Evolutionary conservation across 2,329 filamentous ascomycete genomes (phyloP).

Genomic region (Endocalyx cinctus): DNA sequence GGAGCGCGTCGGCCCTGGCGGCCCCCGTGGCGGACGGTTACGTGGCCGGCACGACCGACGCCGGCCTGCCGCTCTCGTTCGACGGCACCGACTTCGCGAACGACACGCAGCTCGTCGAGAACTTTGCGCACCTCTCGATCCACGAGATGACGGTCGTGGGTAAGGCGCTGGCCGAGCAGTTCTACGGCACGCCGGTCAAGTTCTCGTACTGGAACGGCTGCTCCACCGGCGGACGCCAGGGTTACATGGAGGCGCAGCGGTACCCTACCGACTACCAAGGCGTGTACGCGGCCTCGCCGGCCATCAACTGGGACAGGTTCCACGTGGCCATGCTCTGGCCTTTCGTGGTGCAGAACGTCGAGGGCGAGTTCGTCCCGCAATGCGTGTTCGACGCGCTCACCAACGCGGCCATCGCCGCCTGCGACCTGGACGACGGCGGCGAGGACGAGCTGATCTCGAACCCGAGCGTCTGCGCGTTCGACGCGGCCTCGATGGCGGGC

Average conservation of each 20-base stretch:
- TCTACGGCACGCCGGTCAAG: conserved; percentile 32
- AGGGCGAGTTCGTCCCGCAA: conserved; percentile 4
- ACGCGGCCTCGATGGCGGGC: conserved; percentile 6
- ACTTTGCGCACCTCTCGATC: neutral
- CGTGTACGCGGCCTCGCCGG: conserved; percentile 4
- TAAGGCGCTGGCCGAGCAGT: conserved; percentile 36
- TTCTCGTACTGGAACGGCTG: conserved; percentile 47
- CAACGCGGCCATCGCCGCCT: conserved; percentile 3
- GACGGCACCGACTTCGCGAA: neutral
- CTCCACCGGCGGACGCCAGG: conserved; percentile 48
- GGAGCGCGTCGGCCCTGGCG: neutral
- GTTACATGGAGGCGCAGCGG: conserved; percentile 39
- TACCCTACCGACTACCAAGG: conserved; percentile 20
- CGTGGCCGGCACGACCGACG: neutral
- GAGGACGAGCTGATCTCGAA: conserved; percentile 7
- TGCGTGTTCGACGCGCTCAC: conserved; percentile 6
- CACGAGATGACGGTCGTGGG: conserved; percentile 13
- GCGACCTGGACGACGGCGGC: conserved; percentile 6
- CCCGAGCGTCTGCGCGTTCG: conserved; percentile 5
- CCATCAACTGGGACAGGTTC: conserved; percentile 1
- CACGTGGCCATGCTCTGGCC: conserved; percentile 4
- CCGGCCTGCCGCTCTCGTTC: neutral
- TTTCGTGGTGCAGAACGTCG: conserved; percentile 3
- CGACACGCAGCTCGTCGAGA: conserved; percentile 1
- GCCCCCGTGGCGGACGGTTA: neutral